Base-by-base conservation (phyloP, 2,329 filamentous ascomycete genomes). In the Penicillium rolfsii region DNA sequence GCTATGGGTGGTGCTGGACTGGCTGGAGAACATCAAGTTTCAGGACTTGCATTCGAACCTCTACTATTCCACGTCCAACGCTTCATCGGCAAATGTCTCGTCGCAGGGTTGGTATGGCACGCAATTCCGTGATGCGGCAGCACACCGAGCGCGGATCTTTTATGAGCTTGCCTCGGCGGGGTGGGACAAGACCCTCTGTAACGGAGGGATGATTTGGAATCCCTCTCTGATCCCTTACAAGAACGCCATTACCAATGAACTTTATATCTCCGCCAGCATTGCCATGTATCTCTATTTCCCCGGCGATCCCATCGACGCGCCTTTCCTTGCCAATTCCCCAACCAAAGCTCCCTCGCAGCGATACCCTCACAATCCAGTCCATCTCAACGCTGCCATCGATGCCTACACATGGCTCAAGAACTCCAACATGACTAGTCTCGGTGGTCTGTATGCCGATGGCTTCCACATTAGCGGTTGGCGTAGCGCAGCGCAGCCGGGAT, bases 211-310 rank as follows among this genome's bases (percentile, higher is more conserved):
- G 90, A 85, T 87, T 14, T 98, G 94, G 94, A 96, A 91, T 67
- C 91, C 91, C 2, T 85, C 86, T 38, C 79, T 94, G 30, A 77
- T 83, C 41, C 92, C 93, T 0, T 98, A 97, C 80, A 98, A 97
- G 74, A 98, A 98, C 71, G 92, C 94, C 64, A 96, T 98, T 69
- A 98, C 94, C 33, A 97, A 97, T 71, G 87, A 97, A 73, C 84
- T 97, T 1, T 97, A 86, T 78, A 91, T 97, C 62, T 84, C 93
- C 0, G 92, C 91, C 0, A 95, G 91, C 24, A 85, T 94, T 38
- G 86, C 84, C 56, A 97, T 98, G 94, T 97, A 96, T 73, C 83
- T 95, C 5, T 85, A 94, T 72, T 96, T 93, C 66, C 91, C 93
- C 0, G 91, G 92, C 0, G 92, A 97, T 73, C 77, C 83, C 38